These are phyloP conservation scores for Colletotrichum cereale DNA, from an alignment of 2,329 filamentous ascomycete genomes.

Conservation along the genomic window DNA sequence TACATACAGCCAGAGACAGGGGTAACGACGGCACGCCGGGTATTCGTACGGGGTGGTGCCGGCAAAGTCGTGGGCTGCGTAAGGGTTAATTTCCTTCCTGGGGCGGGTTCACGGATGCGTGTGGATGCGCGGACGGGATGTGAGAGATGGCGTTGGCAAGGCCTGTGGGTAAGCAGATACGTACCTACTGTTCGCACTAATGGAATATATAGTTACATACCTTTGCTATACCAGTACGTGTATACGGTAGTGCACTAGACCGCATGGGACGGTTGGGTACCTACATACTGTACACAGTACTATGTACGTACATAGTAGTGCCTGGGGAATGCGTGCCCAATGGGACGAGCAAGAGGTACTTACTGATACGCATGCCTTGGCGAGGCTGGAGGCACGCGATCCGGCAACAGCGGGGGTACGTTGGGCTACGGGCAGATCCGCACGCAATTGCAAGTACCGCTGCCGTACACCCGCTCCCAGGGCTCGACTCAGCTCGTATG, in stretches of 20 bases:
- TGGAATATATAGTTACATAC: too few species aligned
- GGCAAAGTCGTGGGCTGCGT: slow-evolving; percentile 20
- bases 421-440: fast-evolving
- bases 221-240: too few species aligned
- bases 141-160: slow-evolving; percentile 24
- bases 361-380: slow-evolving; percentile 15
- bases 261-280: neutral
- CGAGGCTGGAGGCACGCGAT: slow-evolving; percentile 24
- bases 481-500: slow-evolving; percentile 37
- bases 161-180: neutral
- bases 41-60: slow-evolving; percentile 20
- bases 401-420: slow-evolving; percentile 25
- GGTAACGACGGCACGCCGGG: slow-evolving; percentile 26
- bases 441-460: neutral
- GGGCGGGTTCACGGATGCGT: neutral
- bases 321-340: slow-evolving; percentile 1
- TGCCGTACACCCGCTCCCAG: neutral
- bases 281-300: too few species aligned
- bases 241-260: too few species aligned
- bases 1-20: slow-evolving; percentile 17
- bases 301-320: too few species aligned
- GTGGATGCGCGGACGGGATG: neutral
- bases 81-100: slow-evolving; percentile 33
- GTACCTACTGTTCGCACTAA: neutral
- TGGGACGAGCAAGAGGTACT: slow-evolving; percentile 14